These are phyloP conservation scores for Microcyclospora pomicola DNA, from an alignment of 2,329 filamentous ascomycete genomes.

Conservation along the genomic window DNA sequence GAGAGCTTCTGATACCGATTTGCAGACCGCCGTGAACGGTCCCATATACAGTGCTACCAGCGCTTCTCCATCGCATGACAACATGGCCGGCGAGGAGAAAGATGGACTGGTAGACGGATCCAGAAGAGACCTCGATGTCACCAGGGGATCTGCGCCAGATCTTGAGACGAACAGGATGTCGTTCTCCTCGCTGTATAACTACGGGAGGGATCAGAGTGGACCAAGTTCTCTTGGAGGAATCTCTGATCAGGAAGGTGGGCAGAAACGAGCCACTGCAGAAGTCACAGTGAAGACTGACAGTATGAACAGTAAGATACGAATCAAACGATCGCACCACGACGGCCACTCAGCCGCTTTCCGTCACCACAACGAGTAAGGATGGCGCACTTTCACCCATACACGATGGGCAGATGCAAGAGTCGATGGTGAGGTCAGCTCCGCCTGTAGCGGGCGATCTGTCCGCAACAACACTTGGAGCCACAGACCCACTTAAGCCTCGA, in stretches of 20 bases:
- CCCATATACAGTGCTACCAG: neutral
- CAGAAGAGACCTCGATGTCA: neutral
- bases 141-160: conserved; percentile 16
- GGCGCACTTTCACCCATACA: conserved; percentile 27
- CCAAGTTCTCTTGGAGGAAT: conserved; percentile 31
- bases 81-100: too few relatives aligned
- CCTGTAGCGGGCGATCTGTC: too few relatives aligned
- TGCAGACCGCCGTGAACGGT: neutral
- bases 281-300: too few relatives aligned
- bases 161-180: conserved; percentile 52
- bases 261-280: too few relatives aligned
- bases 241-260: conserved; percentile 32
- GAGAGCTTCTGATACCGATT: conserved; percentile 1
- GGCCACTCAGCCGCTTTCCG: conserved; percentile 29
- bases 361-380: conserved; percentile 32
- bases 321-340: conserved; percentile 23
- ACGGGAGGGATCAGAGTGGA: conserved; percentile 36
- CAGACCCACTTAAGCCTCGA: neutral
- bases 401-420: too few relatives aligned
- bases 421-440: too few relatives aligned
- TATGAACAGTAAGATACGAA: conserved; percentile 1
- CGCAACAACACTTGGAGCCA: too few relatives aligned
- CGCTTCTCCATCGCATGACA: neutral
- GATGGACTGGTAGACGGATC: too few relatives aligned
- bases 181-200: conserved; percentile 58